phyloP scores from a whole-genome alignment of 768 basidiomycete genomes.

The Russula foetens region DNA sequence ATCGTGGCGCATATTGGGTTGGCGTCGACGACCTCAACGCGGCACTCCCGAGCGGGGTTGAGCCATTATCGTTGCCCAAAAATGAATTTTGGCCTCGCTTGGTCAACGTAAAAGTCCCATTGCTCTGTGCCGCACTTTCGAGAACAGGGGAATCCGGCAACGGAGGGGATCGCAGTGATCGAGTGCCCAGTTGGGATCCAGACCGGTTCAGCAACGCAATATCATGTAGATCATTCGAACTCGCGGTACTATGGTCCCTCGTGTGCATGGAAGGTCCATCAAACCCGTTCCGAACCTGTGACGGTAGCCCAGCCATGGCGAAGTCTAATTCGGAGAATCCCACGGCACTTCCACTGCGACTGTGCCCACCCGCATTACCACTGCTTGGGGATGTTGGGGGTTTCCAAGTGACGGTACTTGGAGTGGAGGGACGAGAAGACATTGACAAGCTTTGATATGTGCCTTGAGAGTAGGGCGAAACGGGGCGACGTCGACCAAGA shows the following conservation, averaged over 20 bases:
- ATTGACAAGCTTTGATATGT: constrained; percentile 54
- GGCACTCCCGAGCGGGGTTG: constrained; percentile 36
- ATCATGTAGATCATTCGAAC: constrained; percentile 23
- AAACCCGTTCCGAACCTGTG: constrained; percentile 13
- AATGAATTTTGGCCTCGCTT: constrained; percentile 26
- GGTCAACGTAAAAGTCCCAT: not conserved
- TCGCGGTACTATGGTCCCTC: constrained; percentile 26
- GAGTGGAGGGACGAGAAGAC: constrained; percentile 47
- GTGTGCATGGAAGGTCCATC: constrained; percentile 22
- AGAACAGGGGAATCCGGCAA: constrained; percentile 53
- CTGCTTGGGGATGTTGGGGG: constrained; percentile 27
- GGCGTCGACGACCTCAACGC: constrained; percentile 57
- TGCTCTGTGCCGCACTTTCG: constrained; percentile 26
- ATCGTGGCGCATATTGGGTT: constrained; percentile 47
- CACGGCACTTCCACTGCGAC: constrained; percentile 51
- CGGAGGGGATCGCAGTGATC: constrained; percentile 46
- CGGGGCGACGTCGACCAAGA: constrained; percentile 52
- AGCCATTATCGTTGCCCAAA: constrained; percentile 43
- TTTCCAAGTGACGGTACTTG: constrained; percentile 74
- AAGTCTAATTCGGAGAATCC: constrained; percentile 26
- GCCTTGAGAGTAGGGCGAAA: constrained; percentile 59
- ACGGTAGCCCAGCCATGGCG: constrained; percentile 21
- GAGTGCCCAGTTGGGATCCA: constrained; percentile 22
- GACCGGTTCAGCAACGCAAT: constrained; percentile 16
- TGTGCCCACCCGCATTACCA: constrained; percentile 35